Conservation (phyloP, 495 filamentous ascomycete genomes). For the Penicillium canariense region DNA sequence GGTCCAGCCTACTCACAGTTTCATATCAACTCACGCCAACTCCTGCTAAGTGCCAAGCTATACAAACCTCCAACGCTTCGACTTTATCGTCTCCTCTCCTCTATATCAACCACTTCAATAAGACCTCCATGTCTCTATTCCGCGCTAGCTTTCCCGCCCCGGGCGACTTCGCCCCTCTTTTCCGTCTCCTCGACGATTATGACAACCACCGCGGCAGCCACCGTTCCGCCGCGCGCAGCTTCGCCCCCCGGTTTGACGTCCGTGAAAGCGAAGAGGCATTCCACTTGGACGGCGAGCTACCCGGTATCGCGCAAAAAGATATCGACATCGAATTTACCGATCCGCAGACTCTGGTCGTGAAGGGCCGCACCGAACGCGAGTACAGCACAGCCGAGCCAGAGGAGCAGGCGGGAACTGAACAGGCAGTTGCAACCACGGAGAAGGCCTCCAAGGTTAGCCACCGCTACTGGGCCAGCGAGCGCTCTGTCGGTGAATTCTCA, state of each 20-base stretch:
- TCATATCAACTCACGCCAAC: not conserved
- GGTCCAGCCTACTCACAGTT: not conserved
- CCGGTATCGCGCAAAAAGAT: conserved; percentile 76
- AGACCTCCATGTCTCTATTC: conserved; percentile 39
- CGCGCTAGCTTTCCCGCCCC: conserved; percentile 26
- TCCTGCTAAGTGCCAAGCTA: not conserved
- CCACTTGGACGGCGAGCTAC: conserved; percentile 86
- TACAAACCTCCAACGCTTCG: conserved; percentile 1
- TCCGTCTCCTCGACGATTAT: conserved; percentile 48
- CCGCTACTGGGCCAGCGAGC: conserved; percentile 84
- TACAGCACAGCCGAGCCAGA: conserved; percentile 49
- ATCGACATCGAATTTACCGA: conserved; percentile 86
- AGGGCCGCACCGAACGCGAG: conserved; percentile 57
- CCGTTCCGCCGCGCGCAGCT: conserved; percentile 39
- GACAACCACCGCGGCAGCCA: conserved; percentile 35
- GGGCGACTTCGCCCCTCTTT: conserved; percentile 43
- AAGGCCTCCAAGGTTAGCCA: conserved; percentile 21
- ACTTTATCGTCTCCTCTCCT: not conserved
- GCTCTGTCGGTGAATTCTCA: conserved; percentile 77
- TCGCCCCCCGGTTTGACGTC: conserved; percentile 80
- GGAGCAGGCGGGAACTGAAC: conserved; percentile 42
- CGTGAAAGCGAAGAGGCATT: conserved; percentile 67
- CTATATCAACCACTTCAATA: conserved; percentile 6
- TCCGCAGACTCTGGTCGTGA: conserved; percentile 70
- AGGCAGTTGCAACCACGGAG: conserved; percentile 26